Evolutionary conservation across 1,284 basidiomycete genomes (phyloP), one percentile per base, ranked within the genome.

Genomic region (Mycena sp.): DNA sequence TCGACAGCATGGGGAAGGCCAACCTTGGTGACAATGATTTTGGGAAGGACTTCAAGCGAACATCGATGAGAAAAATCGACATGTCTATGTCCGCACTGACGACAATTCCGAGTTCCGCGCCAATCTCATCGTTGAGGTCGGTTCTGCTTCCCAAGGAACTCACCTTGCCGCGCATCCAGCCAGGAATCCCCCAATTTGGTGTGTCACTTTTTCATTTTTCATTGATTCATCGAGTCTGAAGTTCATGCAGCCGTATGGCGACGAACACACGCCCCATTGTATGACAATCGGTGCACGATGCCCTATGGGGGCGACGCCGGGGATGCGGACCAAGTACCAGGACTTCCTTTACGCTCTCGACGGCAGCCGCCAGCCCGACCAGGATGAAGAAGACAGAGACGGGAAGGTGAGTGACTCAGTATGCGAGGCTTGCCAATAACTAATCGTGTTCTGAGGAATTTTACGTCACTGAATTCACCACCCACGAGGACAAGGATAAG

Each of bases 1-100:
- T 45, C 14, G 6, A 11, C 6, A 17, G 7, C n/a, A 45, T 45
- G 44, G 44, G 44, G n/a, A 10, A 12, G 7, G 44, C 44, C 14
- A 53, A 29, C 23, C n/a, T 53, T 11, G 51, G 38, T 21, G 51
- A 23, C 14, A 41, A 53, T 19, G 51, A 53, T 28, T 53, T 53
- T 28, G 16, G 23, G 6, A 30, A 14, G 25, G 43, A 23, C 26
- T 53, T 53, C 37, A 40, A 43, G 25, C 51, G 51, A 14, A 43
- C 37, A 28, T 16, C 23, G 25, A 40, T 16, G 37, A 52, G 3
- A 26, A 40, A n/a, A n/a, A n/a, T n/a, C n/a, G n/a, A n/a, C n/a
- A n/a, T n/a, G n/a, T n/a, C n/a, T 52, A 52, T 28, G 35, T 52
- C 14, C 2, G 4, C 21, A 38, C 25, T 9, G 16, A 25, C 1